These are phyloP conservation scores for Asterionellopsis glacialis DNA, from an alignment of 108 stramenopile genomes.

Conservation along the genomic window DNA sequence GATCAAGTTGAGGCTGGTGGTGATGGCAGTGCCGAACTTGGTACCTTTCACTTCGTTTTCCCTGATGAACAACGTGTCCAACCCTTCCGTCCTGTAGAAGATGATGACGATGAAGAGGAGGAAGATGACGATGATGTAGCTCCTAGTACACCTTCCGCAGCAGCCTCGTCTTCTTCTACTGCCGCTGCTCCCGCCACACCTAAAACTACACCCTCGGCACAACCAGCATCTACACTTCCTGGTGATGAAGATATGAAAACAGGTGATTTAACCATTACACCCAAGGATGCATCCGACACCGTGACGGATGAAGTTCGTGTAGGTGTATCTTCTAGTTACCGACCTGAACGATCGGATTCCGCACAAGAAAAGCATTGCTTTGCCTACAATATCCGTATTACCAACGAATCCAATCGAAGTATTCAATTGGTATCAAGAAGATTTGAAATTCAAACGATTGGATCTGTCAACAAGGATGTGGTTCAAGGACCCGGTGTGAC, in stretches of 20 bases:
- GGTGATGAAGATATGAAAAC: constrained; percentile 83
- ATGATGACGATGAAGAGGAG: constrained; percentile 79
- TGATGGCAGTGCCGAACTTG: constrained; percentile 66
- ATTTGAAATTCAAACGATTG: constrained; percentile 89
- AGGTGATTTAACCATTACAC: constrained; percentile 46
- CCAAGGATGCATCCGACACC: constrained; percentile 65
- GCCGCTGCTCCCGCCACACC: constrained; percentile 10
- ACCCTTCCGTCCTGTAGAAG: constrained; percentile 56
- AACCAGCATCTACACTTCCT: constrained; percentile 60
- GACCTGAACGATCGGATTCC: constrained; percentile 83
- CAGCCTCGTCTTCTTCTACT: constrained; percentile 14
- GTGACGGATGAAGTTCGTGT: constrained; percentile 75
- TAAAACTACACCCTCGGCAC: constrained; percentile 14
- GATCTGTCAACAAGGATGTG: constrained; percentile 77
- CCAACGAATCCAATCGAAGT: constrained; percentile 68
- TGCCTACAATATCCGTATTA: constrained; percentile 92
- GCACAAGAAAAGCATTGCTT: constrained; percentile 84
- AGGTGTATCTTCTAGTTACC: constrained; percentile 76
- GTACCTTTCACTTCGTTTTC: constrained; percentile 82
- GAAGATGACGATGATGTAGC: constrained; percentile 42
- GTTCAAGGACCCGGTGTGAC: constrained; percentile 89
- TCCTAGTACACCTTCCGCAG: constrained; percentile 16
- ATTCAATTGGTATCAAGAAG: constrained; percentile 86
- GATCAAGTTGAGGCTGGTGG: constrained; percentile 70
- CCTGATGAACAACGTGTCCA: constrained; percentile 84